These are phyloP conservation scores for Asterella californica DNA, from an alignment of 225 moss, liverwort and hornwort genomes.

Conservation along the genomic window DNA sequence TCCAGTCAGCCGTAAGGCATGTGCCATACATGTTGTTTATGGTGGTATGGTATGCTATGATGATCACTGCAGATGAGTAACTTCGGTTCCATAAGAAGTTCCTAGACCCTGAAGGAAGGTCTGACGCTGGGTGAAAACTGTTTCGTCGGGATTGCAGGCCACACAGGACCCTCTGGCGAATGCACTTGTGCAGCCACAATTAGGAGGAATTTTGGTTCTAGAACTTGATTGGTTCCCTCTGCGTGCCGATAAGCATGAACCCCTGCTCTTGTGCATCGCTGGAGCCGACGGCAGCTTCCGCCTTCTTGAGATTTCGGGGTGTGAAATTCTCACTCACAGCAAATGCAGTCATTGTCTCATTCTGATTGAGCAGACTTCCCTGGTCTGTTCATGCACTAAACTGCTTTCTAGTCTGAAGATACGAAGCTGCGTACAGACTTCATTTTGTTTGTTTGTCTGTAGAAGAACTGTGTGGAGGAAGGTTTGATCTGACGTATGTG, in stretches of 20 bases:
- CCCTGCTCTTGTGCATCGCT: slow-evolving; percentile 84
- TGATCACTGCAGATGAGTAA: neutral
- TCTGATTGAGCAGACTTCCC: neutral
- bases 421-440: neutral
- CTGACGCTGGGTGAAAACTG: neutral
- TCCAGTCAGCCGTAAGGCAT: neutral
- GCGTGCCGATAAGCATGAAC: slow-evolving; percentile 93
- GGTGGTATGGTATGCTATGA: no score
- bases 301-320: slow-evolving; percentile 87
- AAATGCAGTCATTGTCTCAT: neutral
- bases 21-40: no score
- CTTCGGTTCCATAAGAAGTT: neutral
- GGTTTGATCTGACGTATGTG: neutral
- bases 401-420: neutral
- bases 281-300: slow-evolving; percentile 99
- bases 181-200: slow-evolving; percentile 87
- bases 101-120: neutral
- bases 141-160: slow-evolving; percentile 48
- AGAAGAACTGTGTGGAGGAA: neutral
- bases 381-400: neutral
- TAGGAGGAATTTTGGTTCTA: slow-evolving; percentile 90
- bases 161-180: slow-evolving; percentile 92
- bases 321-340: slow-evolving; percentile 16
- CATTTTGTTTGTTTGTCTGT: no score
- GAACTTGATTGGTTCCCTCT: slow-evolving; percentile 98